phyloP scores from a whole-genome alignment of 2,329 filamentous ascomycete species.

The Phaeoacremonium minimum region DNA sequence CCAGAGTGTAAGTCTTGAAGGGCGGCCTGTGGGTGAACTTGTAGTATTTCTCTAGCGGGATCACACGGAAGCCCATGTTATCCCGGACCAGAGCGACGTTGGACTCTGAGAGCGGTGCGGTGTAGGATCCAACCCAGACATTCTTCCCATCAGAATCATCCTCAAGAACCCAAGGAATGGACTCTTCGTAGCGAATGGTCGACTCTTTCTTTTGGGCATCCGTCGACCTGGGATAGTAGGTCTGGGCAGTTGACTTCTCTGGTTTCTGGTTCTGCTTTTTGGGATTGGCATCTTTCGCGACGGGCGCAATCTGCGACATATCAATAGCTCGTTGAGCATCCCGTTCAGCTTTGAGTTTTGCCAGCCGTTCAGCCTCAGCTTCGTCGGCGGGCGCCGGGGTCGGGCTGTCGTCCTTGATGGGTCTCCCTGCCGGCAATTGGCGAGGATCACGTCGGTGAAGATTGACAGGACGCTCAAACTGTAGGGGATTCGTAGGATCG shows the following conservation, averaged over 20 bases:
- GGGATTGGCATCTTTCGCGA: slow-evolving; percentile 52
- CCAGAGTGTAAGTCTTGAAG: slow-evolving; percentile 73
- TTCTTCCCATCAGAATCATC: slow-evolving; percentile 97
- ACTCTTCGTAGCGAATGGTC: slow-evolving; percentile 84
- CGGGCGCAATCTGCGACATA: slow-evolving; percentile 88
- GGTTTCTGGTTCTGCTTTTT: slow-evolving; percentile 55
- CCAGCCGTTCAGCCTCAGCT: slow-evolving; percentile 58
- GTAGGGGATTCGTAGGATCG: slow-evolving; percentile 64
- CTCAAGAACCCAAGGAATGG: slow-evolving; percentile 92
- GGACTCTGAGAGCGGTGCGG: slow-evolving; percentile 80
- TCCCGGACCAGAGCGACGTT: slow-evolving; percentile 76
- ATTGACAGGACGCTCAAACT: slow-evolving; percentile 84
- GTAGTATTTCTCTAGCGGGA: slow-evolving; percentile 96
- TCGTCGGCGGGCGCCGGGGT: slow-evolving; percentile 42
- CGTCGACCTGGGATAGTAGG: slow-evolving; percentile 73
- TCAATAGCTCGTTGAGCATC: slow-evolving; percentile 84
- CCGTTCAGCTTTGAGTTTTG: slow-evolving; percentile 71
- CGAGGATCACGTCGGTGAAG: slow-evolving; percentile 85
- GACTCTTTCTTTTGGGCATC: slow-evolving; percentile 76
- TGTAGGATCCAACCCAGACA: slow-evolving; percentile 87
- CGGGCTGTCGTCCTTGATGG: slow-evolving; percentile 51
- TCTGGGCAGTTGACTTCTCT: slow-evolving; percentile 72
- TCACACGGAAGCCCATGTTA: slow-evolving; percentile 70
- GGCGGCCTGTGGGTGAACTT: slow-evolving; percentile 76
- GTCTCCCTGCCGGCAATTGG: slow-evolving; percentile 59